Evolutionary conservation across 176 grass and related monocot genomes (phyloP).

Genomic region (Chloris gayana): DNA sequence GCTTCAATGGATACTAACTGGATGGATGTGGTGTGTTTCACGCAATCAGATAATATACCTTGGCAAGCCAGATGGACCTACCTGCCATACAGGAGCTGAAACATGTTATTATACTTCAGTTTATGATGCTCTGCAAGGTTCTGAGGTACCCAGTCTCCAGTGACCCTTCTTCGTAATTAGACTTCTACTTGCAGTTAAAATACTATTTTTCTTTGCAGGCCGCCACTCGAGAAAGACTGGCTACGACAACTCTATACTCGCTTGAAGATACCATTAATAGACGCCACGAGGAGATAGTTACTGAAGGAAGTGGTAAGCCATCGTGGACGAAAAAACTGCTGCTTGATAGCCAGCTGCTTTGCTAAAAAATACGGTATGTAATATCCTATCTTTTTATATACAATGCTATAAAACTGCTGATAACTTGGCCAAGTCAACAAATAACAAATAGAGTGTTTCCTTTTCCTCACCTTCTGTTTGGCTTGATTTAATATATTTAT

Average conservation of each 20-base stretch:
- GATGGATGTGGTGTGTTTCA: background rate
- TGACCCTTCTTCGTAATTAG: background rate
- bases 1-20: constrained; percentile 30
- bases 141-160: constrained; percentile 52
- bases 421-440: background rate
- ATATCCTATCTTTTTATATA: background rate
- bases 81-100: constrained; percentile 90
- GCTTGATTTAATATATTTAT: background rate
- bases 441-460: background rate
- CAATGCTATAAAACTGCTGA: background rate
- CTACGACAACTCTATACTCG: constrained; percentile 68
- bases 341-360: constrained; percentile 67
- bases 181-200: constrained; percentile 9
- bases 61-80: constrained; percentile 92
- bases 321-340: constrained; percentile 95
- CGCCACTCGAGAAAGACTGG: constrained; percentile 45
- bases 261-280: constrained; percentile 82
- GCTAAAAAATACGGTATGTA: constrained; percentile 81
- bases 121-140: constrained; percentile 65
- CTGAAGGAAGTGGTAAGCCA: constrained; percentile 53
- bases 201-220: constrained; percentile 21
- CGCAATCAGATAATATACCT: constrained; percentile 89
- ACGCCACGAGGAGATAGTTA: constrained; percentile 69
- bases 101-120: constrained; percentile 93
- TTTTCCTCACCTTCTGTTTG: background rate